phyloP scores from a whole-genome alignment of 805 yeast genomes.

The Grigorovia yakushimaensis region DNA sequence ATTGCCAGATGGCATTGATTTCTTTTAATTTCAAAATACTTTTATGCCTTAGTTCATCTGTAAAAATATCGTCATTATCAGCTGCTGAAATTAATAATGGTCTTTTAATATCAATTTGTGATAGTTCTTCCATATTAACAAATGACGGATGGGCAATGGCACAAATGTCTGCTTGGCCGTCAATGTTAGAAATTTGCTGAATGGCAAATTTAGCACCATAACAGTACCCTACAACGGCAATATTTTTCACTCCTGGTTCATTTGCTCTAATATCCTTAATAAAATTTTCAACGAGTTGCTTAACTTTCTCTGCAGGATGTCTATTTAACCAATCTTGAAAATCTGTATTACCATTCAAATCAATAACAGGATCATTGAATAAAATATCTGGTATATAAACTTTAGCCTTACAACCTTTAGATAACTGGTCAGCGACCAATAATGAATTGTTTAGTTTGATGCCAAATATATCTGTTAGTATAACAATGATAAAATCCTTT shows the following conservation, averaged over 20 bases:
- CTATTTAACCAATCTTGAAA: constrained; percentile 40
- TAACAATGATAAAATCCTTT: constrained; percentile 43
- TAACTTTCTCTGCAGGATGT: constrained; percentile 42
- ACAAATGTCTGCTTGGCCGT: constrained; percentile 42
- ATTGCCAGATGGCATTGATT: constrained; percentile 45
- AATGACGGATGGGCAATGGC: constrained; percentile 84
- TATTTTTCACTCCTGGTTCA: constrained; percentile 24
- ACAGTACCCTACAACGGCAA: constrained; percentile 69
- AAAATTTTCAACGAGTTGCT: constrained; percentile 40
- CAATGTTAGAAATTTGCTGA: constrained; percentile 32
- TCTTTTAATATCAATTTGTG: constrained; percentile 36
- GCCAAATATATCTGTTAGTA: constrained; percentile 67
- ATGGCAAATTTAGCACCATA: constrained; percentile 70
- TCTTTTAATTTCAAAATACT: constrained; percentile 51
- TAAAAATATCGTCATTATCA: constrained; percentile 54
- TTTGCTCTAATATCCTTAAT: constrained; percentile 33
- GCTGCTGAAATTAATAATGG: constrained; percentile 72
- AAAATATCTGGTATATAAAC: constrained; percentile 74
- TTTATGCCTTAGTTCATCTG: constrained; percentile 50
- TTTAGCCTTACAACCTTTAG: constrained; percentile 44
- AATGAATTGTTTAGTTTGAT: constrained; percentile 44
- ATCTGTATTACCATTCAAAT: constrained; percentile 18
- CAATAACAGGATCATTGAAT: constrained; percentile 37
- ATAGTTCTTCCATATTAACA: constrained; percentile 55
- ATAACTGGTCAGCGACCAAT: constrained; percentile 58